These are phyloP conservation scores for Pseudocercospora eumusae DNA, from an alignment of 2,329 filamentous ascomycete genomes.

Conservation along the genomic window DNA sequence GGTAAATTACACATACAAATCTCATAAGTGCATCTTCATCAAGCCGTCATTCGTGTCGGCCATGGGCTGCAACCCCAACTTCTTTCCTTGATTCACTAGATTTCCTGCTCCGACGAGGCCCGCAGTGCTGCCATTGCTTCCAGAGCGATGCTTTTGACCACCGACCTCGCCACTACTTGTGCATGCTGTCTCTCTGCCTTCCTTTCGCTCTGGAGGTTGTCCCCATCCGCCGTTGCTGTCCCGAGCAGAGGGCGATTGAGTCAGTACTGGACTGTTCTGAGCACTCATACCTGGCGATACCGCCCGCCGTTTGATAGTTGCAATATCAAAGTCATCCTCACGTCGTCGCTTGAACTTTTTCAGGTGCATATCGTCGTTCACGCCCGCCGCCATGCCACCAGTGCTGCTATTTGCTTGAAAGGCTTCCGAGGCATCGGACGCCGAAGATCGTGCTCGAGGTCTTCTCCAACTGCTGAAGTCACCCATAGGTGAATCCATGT, in stretches of 20 bases:
- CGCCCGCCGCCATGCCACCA: slow-evolving; percentile 24
- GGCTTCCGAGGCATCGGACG: slow-evolving; percentile 38
- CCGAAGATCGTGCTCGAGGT: slow-evolving; percentile 37
- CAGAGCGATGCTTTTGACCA: slow-evolving; percentile 17
- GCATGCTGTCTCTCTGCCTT: slow-evolving; percentile 24
- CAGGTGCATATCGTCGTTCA: slow-evolving; percentile 40
- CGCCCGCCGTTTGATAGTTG: slow-evolving; percentile 84
- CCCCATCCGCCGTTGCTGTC: slow-evolving; percentile 69
- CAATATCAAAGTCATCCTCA: slow-evolving; percentile 87
- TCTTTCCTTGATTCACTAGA: slow-evolving; percentile 44
- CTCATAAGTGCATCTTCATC: slow-evolving; percentile 95
- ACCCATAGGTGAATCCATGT: slow-evolving; percentile 66
- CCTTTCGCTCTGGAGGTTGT: slow-evolving; percentile 58
- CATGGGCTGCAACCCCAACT: slow-evolving; percentile 88
- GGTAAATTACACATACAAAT: slow-evolving; percentile 48
- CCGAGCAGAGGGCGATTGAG: slow-evolving; percentile 76
- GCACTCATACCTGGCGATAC: slow-evolving; percentile 89
- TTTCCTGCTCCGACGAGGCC: slow-evolving; percentile 19
- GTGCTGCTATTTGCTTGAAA: slow-evolving; percentile 26
- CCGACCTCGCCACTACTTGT: slow-evolving; percentile 19
- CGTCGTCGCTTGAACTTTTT: slow-evolving; percentile 68
- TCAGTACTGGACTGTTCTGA: slow-evolving; percentile 81
- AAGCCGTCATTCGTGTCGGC: slow-evolving; percentile 90
- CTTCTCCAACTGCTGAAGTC: slow-evolving; percentile 33
- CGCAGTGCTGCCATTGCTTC: slow-evolving; percentile 19